Conservation (phyloP, 2,329 filamentous ascomycete species). For the Phoma sp. region DNA sequence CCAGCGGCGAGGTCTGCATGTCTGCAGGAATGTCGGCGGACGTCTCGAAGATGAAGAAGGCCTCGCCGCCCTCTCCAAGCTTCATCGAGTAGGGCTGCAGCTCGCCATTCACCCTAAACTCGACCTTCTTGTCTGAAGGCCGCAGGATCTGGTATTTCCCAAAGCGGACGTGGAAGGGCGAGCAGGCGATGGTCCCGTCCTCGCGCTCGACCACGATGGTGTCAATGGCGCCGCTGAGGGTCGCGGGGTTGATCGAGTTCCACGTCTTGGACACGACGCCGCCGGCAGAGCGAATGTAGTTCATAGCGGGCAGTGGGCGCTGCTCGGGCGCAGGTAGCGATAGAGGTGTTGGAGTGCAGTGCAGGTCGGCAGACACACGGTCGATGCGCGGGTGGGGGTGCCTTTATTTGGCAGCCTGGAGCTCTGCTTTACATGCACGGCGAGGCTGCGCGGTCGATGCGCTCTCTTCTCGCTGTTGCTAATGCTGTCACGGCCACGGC, state of each 20-base stretch:
- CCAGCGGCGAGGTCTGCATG: constrained; percentile 90
- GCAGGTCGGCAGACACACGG: neutral
- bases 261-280: constrained; percentile 97
- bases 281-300: constrained; percentile 95
- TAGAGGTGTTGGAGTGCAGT: neutral
- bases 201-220: constrained; percentile 97
- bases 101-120: constrained; percentile 90
- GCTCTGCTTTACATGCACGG: constrained; percentile 5
- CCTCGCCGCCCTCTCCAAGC: constrained; percentile 93
- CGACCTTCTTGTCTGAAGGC: constrained; percentile 97
- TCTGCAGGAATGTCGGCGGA: constrained; percentile 89
- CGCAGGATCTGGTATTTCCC: constrained; percentile 96
- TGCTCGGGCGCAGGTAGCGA: neutral
- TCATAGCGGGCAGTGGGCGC: constrained; percentile 65
- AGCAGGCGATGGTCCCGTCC: constrained; percentile 86
- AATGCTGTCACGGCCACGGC: too few relatives aligned
- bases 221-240: constrained; percentile 96
- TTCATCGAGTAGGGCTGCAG: constrained; percentile 98
- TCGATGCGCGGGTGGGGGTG: neutral
- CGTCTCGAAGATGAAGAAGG: constrained; percentile 98
- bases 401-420: neutral
- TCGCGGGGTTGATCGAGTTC: constrained; percentile 99
- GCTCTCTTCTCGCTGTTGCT: neutral
- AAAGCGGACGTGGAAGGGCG: constrained; percentile 97
- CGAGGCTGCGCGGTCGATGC: neutral